A percentile compares a stretch with the other conserved stretches of the same genome.
Conservation (phyloP, 306 rosid species). For the Acacia crassicarpa region DNA sequence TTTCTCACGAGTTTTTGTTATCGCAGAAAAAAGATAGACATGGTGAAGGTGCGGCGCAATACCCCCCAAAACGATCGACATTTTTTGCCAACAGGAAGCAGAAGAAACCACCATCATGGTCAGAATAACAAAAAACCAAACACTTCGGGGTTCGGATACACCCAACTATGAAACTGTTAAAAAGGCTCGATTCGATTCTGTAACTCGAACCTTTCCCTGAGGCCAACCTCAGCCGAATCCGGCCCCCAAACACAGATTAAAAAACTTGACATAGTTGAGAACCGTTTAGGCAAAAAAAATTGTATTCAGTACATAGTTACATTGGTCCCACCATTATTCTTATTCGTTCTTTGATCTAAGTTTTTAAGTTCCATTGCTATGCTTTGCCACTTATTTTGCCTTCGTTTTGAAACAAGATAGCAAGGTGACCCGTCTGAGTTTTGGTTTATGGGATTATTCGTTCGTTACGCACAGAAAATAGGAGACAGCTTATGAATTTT, state of each 20-base stretch:
- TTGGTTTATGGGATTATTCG: slow-evolving; percentile 12
- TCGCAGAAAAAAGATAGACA: slow-evolving; percentile 49
- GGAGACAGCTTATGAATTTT: background rate
- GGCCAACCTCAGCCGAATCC: background rate
- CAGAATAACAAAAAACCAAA: slow-evolving; percentile 5
- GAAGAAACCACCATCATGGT: slow-evolving; percentile 29
- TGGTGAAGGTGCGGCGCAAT: slow-evolving; percentile 38
- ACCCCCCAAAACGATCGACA: slow-evolving; percentile 35
- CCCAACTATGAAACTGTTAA: background rate
- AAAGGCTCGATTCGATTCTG: slow-evolving; percentile 5
- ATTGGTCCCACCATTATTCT: background rate
- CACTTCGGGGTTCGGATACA: slow-evolving; percentile 11
- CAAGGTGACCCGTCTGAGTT: background rate
- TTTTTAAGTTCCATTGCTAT: background rate
- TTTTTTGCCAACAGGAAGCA: slow-evolving; percentile 43
- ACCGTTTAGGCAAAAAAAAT: background rate
- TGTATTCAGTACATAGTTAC: slow-evolving; percentile 30
- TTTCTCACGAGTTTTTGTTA: slow-evolving; percentile 10
- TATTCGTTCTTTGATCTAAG: background rate
- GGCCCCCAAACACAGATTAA: background rate
- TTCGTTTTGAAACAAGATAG: slow-evolving; percentile 3
- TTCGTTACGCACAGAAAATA: slow-evolving; percentile 24
- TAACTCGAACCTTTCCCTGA: background rate
- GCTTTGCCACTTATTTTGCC: background rate
- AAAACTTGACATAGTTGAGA: background rate